A percentile compares a stretch with the other conserved stretches of the same genome.
Evolutionary conservation across 371 early-diverging fungal genomes (phyloP).

Genomic region (Chytridium lagenaria): DNA sequence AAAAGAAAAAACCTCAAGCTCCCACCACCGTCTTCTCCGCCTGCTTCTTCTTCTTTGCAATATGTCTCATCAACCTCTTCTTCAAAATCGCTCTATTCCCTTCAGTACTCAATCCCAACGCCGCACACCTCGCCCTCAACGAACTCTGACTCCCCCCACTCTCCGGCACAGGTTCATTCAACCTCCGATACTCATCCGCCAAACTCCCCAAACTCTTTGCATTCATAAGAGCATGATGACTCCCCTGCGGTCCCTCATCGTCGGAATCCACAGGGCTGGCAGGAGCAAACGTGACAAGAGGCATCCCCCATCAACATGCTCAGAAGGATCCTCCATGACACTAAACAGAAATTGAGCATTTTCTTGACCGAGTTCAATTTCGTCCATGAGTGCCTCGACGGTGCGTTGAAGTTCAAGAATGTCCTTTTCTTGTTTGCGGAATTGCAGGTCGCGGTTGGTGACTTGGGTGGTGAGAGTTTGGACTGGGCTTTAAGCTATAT

Average conservation of each 20-base stretch:
- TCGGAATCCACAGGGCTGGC: neutral
- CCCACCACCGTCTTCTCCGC: neutral
- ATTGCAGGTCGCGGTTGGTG: neutral
- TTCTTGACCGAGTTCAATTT: constrained; percentile 13
- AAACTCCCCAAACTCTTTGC: constrained; percentile 14
- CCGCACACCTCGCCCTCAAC: constrained; percentile 7
- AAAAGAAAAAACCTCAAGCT: neutral
- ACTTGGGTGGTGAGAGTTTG: neutral
- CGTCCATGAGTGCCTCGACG: constrained; percentile 20
- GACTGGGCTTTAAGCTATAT: constrained; percentile 21
- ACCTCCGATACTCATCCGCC: constrained; percentile 23
- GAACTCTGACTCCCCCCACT: neutral
- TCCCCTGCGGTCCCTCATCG: neutral
- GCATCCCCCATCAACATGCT: neutral
- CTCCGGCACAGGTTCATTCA: constrained; percentile 14
- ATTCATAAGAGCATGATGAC: neutral
- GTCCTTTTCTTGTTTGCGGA: constrained; percentile 16
- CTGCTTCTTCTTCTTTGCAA: constrained; percentile 26
- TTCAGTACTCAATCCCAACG: constrained; percentile 15
- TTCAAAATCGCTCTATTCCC: constrained; percentile 23
- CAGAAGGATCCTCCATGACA: neutral
- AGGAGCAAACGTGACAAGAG: neutral
- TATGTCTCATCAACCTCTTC: constrained; percentile 20
- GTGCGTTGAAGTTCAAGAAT: constrained; percentile 26
- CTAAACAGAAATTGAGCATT: constrained; percentile 7